These are phyloP conservation scores for Podaxis mareebaensis DNA, from an alignment of 768 basidiomycete species.

Conservation along the genomic window DNA sequence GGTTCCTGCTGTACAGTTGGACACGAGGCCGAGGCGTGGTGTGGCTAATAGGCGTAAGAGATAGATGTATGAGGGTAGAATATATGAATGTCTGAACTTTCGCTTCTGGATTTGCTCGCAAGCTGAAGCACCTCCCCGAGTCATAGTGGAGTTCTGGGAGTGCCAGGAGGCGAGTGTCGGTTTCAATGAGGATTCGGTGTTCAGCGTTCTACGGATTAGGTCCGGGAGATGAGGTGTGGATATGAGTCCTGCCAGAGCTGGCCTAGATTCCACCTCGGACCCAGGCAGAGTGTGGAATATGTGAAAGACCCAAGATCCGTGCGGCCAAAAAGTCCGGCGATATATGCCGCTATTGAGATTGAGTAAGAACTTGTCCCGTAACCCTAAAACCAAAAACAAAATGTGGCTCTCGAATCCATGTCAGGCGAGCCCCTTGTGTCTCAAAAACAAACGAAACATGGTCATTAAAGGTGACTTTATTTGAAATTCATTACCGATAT, in stretches of 20 bases:
- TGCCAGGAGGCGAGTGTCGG: background rate
- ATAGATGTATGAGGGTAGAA: background rate
- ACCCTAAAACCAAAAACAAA: no score
- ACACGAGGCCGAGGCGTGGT: background rate
- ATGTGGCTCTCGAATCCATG: no score
- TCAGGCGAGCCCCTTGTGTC: no score
- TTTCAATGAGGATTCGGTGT: background rate
- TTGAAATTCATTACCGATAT: no score
- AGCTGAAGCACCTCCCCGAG: background rate
- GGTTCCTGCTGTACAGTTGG: background rate
- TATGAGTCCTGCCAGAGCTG: background rate
- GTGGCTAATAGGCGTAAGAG: background rate
- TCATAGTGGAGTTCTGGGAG: background rate
- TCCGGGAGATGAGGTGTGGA: background rate
- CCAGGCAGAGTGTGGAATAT: no score
- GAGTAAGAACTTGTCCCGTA: no score
- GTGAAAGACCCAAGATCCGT: no score
- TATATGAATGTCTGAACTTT: background rate
- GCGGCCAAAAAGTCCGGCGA: no score
- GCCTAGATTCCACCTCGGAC: background rate
- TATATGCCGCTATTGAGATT: no score
- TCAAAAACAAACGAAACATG: no score
- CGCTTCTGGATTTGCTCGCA: background rate
- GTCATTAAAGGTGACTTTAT: no score
- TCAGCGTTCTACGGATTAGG: background rate